Evolutionary conservation across 2,329 filamentous ascomycete species (phyloP).

Genomic region (Trichoderma sp.): DNA sequence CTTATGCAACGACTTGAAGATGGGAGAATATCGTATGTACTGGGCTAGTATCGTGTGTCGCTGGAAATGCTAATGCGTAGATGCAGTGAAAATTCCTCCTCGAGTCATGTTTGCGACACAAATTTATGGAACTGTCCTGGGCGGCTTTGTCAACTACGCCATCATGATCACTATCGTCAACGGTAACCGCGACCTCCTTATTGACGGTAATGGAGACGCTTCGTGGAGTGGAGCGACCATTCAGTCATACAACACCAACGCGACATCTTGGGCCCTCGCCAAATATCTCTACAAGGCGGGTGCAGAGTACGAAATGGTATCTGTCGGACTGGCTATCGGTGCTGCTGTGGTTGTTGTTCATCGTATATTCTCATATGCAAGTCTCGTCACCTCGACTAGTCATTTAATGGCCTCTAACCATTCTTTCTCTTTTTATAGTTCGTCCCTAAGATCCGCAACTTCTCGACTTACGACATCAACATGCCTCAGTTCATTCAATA

Average conservation of each 20-base stretch:
- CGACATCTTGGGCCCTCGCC: constrained; percentile 55
- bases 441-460: constrained; percentile 49
- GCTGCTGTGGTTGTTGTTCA: constrained; percentile 50
- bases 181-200: constrained; percentile 52
- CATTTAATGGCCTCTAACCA: neutral
- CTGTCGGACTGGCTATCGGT: constrained; percentile 55
- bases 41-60: accelerated
- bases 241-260: constrained; percentile 54
- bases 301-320: constrained; percentile 51
- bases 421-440: constrained; percentile 41
- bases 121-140: constrained; percentile 58
- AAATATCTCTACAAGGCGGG: constrained; percentile 56
- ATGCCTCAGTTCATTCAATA: constrained; percentile 59
- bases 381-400: constrained; percentile 28
- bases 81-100: constrained; percentile 58
- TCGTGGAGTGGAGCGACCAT: constrained; percentile 58
- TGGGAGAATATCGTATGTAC: constrained; percentile 59
- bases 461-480: constrained; percentile 52
- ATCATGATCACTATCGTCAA: constrained; percentile 60
- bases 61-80: constrained; percentile 31
- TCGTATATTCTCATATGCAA: constrained; percentile 47
- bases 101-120: constrained; percentile 60
- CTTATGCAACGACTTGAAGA: constrained; percentile 58
- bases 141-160: constrained; percentile 58
- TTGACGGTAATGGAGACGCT: constrained; percentile 50